phyloP scores from a whole-genome alignment of 2,329 filamentous ascomycete genomes.

The Nigrograna mackinnonii region DNA sequence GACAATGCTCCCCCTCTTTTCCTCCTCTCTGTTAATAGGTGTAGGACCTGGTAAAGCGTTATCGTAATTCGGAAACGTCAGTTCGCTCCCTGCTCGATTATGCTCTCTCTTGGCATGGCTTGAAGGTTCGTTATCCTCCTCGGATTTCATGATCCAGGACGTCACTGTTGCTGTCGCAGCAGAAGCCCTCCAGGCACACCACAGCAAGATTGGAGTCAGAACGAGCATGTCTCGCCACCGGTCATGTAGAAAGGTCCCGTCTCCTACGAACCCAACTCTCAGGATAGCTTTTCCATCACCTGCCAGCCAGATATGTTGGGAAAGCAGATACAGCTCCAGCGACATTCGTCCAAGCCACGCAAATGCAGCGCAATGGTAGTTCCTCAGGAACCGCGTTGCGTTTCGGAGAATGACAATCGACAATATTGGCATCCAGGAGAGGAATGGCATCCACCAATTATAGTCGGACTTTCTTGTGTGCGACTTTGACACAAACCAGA shows the following conservation, averaged over 20 bases:
- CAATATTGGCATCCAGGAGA: conserved; percentile 59
- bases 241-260: conserved; percentile 25
- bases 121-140: conserved; percentile 6
- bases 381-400: conserved; percentile 44
- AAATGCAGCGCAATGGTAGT: conserved; percentile 51
- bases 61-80: conserved; percentile 2
- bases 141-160: conserved; percentile 31
- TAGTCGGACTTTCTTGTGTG: conserved; percentile 47
- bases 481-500: conserved; percentile 38
- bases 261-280: conserved; percentile 32
- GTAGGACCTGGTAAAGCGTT: conserved; percentile 4
- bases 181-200: conserved; percentile 43
- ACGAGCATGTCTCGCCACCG: conserved; percentile 43
- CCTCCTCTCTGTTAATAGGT: too few species aligned
- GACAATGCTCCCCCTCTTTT: too few species aligned
- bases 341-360: conserved; percentile 61
- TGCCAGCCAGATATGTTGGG: conserved; percentile 65
- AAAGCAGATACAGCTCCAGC: conserved; percentile 63
- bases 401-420: conserved; percentile 59
- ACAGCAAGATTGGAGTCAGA: conserved; percentile 48
- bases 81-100: conserved; percentile 1
- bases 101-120: background rate
- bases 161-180: conserved; percentile 43
- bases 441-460: conserved; percentile 55
- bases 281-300: conserved; percentile 60